Base-by-base conservation (phyloP, 768 basidiomycete species). In the Phanerochaete carnosa region DNA sequence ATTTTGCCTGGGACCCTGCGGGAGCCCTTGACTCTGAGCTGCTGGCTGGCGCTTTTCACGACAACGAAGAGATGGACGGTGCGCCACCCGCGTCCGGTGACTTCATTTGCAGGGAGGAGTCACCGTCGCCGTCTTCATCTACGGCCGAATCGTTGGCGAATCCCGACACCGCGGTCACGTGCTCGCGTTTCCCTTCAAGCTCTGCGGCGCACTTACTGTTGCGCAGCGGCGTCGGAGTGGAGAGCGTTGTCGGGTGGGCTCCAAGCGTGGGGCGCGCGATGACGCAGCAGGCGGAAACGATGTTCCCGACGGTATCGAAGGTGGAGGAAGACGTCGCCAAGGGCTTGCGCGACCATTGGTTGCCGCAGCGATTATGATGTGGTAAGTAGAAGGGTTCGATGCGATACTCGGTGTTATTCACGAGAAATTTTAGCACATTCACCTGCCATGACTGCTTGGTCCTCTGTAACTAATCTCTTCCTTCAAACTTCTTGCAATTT, bases 261-360 rank as follows among this genome's bases (percentile, higher is more conserved):
- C 19, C 19, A 9, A 43, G 4, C 16, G 19, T 19, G 19, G 16
- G 39, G 5, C 16, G 13, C 47, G 23, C 47, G 23, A 29, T 49
- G 5, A 25, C 28, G 13, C 25, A 49, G 5, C 22, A 23, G 54
- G 13, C 16, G 23, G 35, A 12, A 37, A 26, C 11, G 35, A 32
- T 49, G 39, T 61, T 19, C 65, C 58, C 67, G n/a, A 73, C 72
- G 37, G 62, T 83, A 25, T 72, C 76, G 19, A 70, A 70, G n/a
- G 82, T 77, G 6, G 90, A 91, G 71, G 77, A 75, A 52, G 85
- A 88, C 69, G 88, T 91, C 8, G 87, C 79, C 13, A 81, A 73
- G 58, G 70, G 65, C 50, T 69, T 91, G 62, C 80, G 74, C 55
- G 79, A 76, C 28, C 88, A 92, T 68, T 92, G 90, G 90, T 74